These are phyloP conservation scores for Lantana camara DNA, from an alignment of 257 asterid genomes.

Conservation along the genomic window DNA sequence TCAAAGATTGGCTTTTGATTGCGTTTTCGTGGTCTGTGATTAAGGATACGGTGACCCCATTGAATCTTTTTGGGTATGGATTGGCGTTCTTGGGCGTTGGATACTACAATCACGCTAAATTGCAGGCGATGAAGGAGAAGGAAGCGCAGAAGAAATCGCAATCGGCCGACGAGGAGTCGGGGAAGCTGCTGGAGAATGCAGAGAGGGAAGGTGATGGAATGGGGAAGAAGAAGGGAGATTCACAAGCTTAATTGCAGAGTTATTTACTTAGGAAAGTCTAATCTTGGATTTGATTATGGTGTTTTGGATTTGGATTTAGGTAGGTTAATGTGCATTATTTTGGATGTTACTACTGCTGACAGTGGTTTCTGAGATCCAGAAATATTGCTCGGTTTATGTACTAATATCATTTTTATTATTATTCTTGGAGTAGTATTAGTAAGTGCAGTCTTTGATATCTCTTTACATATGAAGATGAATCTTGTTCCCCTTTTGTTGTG, in stretches of 20 bases:
- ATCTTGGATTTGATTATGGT: constrained; percentile 20
- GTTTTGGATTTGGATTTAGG: constrained; percentile 21
- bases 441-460: background rate
- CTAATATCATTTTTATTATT: constrained; percentile 9
- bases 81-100: constrained; percentile 74
- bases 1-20: constrained; percentile 74
- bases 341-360: background rate
- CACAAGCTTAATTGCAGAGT: constrained; percentile 35
- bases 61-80: constrained; percentile 70
- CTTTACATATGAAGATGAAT: background rate
- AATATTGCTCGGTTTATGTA: constrained; percentile 20
- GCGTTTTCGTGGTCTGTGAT: constrained; percentile 91
- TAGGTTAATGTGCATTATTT: constrained; percentile 7
- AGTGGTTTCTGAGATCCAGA: constrained; percentile 6
- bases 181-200: constrained; percentile 38
- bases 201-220: constrained; percentile 46
- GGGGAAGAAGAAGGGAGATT: constrained; percentile 46
- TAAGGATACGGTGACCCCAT: constrained; percentile 68
- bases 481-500: too few species aligned
- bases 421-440: background rate
- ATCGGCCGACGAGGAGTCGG: constrained; percentile 49
- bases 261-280: too few species aligned
- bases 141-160: constrained; percentile 59
- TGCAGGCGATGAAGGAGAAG: constrained; percentile 73
- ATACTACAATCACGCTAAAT: constrained; percentile 62